Base-by-base conservation (phyloP, 2,329 filamentous ascomycete species). In the Verticillium longisporum region DNA sequence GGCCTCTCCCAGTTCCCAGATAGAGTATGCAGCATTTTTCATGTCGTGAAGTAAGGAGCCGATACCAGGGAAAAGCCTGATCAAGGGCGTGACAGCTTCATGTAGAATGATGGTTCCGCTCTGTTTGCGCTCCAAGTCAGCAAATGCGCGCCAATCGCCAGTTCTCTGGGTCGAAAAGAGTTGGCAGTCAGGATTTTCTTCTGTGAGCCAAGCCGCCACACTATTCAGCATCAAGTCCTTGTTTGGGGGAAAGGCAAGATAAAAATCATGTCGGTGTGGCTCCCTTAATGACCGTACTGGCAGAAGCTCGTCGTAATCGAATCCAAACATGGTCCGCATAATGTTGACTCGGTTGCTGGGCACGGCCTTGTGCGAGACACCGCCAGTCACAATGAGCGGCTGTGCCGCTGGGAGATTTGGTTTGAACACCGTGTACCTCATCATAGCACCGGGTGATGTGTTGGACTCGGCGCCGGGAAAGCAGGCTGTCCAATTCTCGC, bases 131-230 rank as follows among this genome's bases (percentile, higher is more conserved):
- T 61, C 61, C 3, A 66, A 62, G 18, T 69, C 69, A 9, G 69
- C 34, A 63, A 86, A 84, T 18, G 70, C 71, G 4, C 69, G 63
- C 83, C 83, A 86, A 9, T 79, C 73, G 1, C 82, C 82, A 6
- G 73, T 38, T 1, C 68, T 67, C 13, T 76, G 66, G 56, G 75
- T 77, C 6, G 72, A 74, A 34, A 74, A 78, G 10, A 85, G 71
- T 18, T 71, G 74, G 64, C 77, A 80, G 1, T 72, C 64, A 0
- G 73, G 65, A 36, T 79, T 73, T 38, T 71, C 74, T 4, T 65
- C 66, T 6, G 71, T 72, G 10, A 86, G 66, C 80, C 81, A 85
- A 18, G 71, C 68, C 33, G 68, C 72, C 2, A 84, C 15, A 9
- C 79, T 73, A 9, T 70, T 64, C 18, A 72, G 71, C 41, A 75